Percentiles rank a stretch among this genome's conserved stretches.
Conservation (phyloP, 1,139 yeast species). For the Blastobotrys illinoisensis region DNA sequence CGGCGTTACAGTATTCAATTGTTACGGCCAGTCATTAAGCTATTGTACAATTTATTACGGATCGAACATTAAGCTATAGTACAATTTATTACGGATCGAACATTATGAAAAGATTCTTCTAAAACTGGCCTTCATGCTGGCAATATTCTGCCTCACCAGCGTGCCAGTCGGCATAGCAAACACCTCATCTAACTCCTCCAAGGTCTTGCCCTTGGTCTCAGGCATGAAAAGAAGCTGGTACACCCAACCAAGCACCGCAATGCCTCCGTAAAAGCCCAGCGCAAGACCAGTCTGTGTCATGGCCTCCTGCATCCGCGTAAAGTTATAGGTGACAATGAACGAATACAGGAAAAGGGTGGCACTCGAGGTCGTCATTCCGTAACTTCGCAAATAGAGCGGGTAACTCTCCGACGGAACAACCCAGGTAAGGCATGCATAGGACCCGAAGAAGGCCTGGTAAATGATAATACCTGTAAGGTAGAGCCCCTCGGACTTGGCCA, state of each 20-base stretch:
- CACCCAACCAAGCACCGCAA: conserved; percentile 51
- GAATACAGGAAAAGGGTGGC: conserved; percentile 52
- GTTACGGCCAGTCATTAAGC: too few species aligned
- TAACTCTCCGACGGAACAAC: conserved; percentile 53
- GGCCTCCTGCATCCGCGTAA: conserved; percentile 47
- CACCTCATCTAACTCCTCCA: conserved; percentile 46
- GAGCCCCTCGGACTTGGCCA: conserved; percentile 48
- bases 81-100: background rate
- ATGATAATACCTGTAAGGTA: conserved; percentile 51
- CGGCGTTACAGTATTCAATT: too few species aligned
- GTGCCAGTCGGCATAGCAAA: conserved; percentile 27
- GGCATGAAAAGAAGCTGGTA: conserved; percentile 47
- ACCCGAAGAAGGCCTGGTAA: conserved; percentile 57
- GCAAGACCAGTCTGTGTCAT: conserved; percentile 56
- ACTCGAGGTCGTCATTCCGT: conserved; percentile 50
- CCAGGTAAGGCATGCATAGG: conserved; percentile 61
- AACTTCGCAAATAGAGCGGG: conserved; percentile 46
- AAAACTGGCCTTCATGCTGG: background rate
- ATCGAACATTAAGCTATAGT: background rate
- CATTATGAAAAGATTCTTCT: background rate
- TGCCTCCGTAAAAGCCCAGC: conserved; percentile 60
- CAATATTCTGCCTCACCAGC: conserved; percentile 21
- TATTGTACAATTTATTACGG: background rate
- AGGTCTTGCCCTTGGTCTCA: conserved; percentile 43
- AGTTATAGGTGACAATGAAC: conserved; percentile 57